Base-by-base conservation (phyloP, 192 early-diverging fungal species). In the Coemansia sp. region DNA sequence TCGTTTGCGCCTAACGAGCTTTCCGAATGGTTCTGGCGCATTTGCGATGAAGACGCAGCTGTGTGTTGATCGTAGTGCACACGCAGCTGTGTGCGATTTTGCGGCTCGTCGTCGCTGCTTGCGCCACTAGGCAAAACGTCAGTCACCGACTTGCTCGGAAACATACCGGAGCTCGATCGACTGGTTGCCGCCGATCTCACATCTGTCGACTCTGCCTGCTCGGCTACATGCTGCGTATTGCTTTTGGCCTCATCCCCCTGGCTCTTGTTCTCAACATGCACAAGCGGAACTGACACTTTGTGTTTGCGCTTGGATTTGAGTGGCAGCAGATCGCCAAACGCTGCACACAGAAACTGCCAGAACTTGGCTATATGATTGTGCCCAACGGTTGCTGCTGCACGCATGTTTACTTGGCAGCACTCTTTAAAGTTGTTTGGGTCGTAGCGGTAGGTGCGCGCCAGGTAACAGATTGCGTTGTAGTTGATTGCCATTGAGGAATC, bases 81-180 rank as follows among this genome's bases (percentile, higher is more conserved):
- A 5, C 49, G 46, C 1, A 60, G 37, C 17, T 50, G 31, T 2
- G 57, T 38, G 19, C 26, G 15, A 5, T 14, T 5, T 26, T 63
- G 53, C n/a, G 51, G 59, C n/a, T 71, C 71, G 14, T 67, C 65
- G 23, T 81, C 78, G 53, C 69, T 74, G 53, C 62, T 74, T 38
- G 23, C 48, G 17, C 48, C 66, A 9, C 46, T 19, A 12, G 64
- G 58, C 55, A 64, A 28, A 0, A 26, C 26, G 9, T 65, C 59
- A 1, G 60, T 60, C 6, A 75, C 78, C 6, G 78, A 65, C 23
- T 63, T 70, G 50, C 69, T 81, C 2, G 69, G 62, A 50, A 69
- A 72, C 72, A 81, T 69, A 12, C 63, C 62, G 21, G 78, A 81
- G 66, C 78, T 81, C 8, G 78, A 62, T 14, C 78, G 59, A 31